Percentiles rank a stretch among this genome's conserved stretches.
These are phyloP conservation scores for Aspergillus bertholletiae DNA, from an alignment of 495 filamentous ascomycete genomes.

Conservation along the genomic window DNA sequence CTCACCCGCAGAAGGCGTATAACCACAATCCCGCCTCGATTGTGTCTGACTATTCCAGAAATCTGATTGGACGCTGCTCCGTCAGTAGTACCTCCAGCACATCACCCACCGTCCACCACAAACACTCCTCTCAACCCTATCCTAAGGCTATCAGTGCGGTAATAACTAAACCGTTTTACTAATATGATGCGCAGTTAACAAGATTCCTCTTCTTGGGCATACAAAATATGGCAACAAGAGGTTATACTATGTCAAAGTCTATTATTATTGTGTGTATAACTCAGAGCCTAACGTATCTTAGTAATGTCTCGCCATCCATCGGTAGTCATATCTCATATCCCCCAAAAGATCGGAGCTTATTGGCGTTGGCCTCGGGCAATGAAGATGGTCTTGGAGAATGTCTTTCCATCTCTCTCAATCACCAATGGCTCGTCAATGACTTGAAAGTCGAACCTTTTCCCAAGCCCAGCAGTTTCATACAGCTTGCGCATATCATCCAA, in stretches of 20 bases:
- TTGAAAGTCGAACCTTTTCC: slow-evolving; percentile 38
- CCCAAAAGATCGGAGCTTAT: background rate
- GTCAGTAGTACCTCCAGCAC: slow-evolving; percentile 2
- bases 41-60: slow-evolving; percentile 23
- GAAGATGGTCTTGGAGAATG: slow-evolving; percentile 29
- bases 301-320: no score
- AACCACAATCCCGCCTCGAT: background rate
- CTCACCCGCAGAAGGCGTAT: background rate
- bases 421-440: slow-evolving; percentile 28
- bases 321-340: background rate
- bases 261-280: no score
- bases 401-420: slow-evolving; percentile 24
- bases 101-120: background rate
- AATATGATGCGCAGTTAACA: background rate
- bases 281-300: background rate
- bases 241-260: no score
- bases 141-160: background rate
- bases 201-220: no score
- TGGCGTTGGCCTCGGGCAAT: slow-evolving; percentile 30
- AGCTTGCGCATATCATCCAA: slow-evolving; percentile 47
- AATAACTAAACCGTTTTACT: background rate
- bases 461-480: slow-evolving; percentile 50
- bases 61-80: slow-evolving; percentile 14
- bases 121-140: background rate
- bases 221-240: no score